Evolutionary conservation across 352 stramenopile species (phyloP), one percentile per base, ranked within the genome.

Genomic region (Stramenopiles sp.): DNA sequence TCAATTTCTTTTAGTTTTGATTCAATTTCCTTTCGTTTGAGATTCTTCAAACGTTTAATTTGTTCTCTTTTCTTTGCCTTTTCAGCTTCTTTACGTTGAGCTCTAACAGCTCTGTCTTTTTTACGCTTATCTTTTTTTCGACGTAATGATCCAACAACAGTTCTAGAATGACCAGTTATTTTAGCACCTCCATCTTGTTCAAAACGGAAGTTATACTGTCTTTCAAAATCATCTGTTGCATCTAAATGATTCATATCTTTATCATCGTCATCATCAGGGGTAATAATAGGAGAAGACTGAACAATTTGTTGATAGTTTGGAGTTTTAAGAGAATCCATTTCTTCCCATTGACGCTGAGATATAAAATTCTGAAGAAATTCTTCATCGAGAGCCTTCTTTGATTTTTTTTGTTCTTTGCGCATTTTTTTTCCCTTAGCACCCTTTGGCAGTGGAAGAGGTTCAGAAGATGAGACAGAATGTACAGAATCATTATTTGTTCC

Each of bases 171-270:
- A 3, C 59, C 78, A 44, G 72, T 52, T 42, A 85, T 77, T 19
- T 72, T 37, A 2, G 61, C 61, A 20, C 62, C 68, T 22, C 62
- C 71, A 36, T 80, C 72, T 55, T 97, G 73, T 56, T 99, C 85
- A 49, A 93, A 97, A 12, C 85, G 72, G 51, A 96, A 97, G 54
- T 99, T 97, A 62, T 95, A 97, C 24, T 76, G 71, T 44, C 79
- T 68, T 54, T 99, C 85, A 56, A 93, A 97, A 18, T 76, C 66
- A 44, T 97, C 85, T 6, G 70, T 71, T 37, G 72, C 67, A 29
- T 94, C 75, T 10, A 92, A 48, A 41, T 68, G 70, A 35, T 89
- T 68, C 4, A 66, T 63, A 38, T 86, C 68, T 29, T 76, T 66
- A 7, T 74, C 62, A 23, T 80, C 65, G 24, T 79, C 63, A 17